Evolutionary conservation across 441 rosid genomes (phyloP).

Genomic region (Theobroma grandiflorum): DNA sequence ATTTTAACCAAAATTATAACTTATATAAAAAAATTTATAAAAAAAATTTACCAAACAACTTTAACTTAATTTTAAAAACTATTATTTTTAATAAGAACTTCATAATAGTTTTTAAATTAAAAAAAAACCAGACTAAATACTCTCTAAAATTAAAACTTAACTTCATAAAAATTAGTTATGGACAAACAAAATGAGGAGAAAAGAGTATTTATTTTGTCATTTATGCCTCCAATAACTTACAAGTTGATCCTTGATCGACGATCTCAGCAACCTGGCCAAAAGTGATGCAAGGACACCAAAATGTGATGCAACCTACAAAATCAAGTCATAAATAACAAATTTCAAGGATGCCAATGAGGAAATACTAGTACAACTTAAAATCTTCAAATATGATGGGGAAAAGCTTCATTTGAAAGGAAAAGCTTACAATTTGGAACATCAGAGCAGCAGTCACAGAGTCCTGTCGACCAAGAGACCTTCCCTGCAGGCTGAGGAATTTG

Average conservation of each 20-base stretch:
- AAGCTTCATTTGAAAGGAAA: not conserved
- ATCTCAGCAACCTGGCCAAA: conserved; percentile 77
- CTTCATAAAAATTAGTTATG: too few species aligned
- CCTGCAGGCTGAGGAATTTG: not conserved
- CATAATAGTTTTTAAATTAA: too few species aligned
- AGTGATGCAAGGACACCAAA: conserved; percentile 76
- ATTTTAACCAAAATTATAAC: too few species aligned
- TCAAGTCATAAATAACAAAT: not conserved
- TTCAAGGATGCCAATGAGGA: not conserved
- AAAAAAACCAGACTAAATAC: too few species aligned
- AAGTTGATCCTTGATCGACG: conserved; percentile 59
- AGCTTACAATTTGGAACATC: conserved; percentile 43
- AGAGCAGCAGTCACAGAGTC: conserved; percentile 46
- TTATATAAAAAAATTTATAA: too few species aligned
- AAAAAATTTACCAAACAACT: too few species aligned
- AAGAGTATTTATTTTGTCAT: too few species aligned
- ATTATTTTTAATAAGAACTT: too few species aligned
- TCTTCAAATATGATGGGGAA: not conserved
- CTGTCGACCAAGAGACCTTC: conserved; percentile 45
- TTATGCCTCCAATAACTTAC: conserved; percentile 42
- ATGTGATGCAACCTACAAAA: conserved; percentile 63
- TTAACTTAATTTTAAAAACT: too few species aligned
- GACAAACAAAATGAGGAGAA: too few species aligned
- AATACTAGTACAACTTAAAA: not conserved
- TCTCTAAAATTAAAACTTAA: too few species aligned